These are phyloP conservation scores for Daedalea quercina DNA, from an alignment of 768 basidiomycete genomes.

Conservation along the genomic window DNA sequence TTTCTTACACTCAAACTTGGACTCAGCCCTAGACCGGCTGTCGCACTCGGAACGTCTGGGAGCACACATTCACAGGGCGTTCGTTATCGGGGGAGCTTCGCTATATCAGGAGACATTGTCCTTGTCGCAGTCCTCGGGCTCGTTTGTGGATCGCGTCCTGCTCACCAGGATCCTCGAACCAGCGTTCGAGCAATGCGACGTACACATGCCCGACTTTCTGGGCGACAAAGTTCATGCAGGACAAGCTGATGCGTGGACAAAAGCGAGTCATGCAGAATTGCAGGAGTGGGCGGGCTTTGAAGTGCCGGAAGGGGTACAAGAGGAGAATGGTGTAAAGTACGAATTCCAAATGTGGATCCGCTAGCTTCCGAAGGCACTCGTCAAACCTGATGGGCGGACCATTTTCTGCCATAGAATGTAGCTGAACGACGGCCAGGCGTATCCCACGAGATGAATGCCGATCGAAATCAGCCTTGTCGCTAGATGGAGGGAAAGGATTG, in stretches of 20 bases:
- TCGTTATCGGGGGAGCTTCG: constrained; percentile 90
- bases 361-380: neutral
- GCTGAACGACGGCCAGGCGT: neutral
- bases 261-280: constrained; percentile 56
- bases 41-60: constrained; percentile 15
- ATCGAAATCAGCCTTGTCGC: constrained; percentile 20
- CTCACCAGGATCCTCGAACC: constrained; percentile 79
- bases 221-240: constrained; percentile 14
- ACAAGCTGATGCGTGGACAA: constrained; percentile 39
- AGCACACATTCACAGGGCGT: constrained; percentile 44
- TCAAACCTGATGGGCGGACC: neutral
- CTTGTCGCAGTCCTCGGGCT: constrained; percentile 26
- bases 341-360: constrained; percentile 96
- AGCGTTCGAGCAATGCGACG: constrained; percentile 77
- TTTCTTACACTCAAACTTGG: constrained; percentile 33
- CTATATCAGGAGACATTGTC: constrained; percentile 68
- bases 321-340: constrained; percentile 79
- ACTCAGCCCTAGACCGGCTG: constrained; percentile 33
- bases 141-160: constrained; percentile 72
- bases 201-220: constrained; percentile 77
- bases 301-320: constrained; percentile 67
- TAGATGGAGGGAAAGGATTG: constrained; percentile 2
- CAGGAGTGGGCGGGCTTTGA: constrained; percentile 75
- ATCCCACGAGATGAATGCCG: neutral
- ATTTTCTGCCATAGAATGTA: neutral